Percentiles rank a stretch among this genome's conserved stretches.
These are phyloP conservation scores for Alternaria brassicicola DNA, from an alignment of 2,329 filamentous ascomycete genomes.

Conservation along the genomic window DNA sequence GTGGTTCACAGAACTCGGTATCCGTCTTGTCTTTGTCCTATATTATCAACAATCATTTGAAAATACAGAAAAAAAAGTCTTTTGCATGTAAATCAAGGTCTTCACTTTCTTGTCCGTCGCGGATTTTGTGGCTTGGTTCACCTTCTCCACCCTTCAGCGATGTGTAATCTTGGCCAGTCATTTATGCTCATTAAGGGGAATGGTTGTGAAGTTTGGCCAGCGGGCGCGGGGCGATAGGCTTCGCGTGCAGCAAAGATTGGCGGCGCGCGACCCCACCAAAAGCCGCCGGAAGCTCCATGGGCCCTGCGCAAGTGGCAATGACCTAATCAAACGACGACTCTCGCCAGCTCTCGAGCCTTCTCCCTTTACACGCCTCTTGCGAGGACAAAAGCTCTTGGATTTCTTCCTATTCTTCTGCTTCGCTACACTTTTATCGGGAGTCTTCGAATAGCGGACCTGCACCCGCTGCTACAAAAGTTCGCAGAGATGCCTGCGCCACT, in stretches of 20 bases:
- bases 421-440: not conserved
- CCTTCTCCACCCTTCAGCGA: too few relatives aligned
- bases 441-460: not conserved
- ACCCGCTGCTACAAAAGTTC: not conserved
- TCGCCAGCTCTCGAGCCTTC: slow-evolving; percentile 2
- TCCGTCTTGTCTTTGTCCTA: too few relatives aligned
- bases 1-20: too few relatives aligned
- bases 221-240: not conserved
- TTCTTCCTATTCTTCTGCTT: not conserved
- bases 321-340: slow-evolving; percentile 1
- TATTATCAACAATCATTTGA: too few relatives aligned
- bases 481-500: slow-evolving; percentile 49
- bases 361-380: not conserved
- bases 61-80: too few relatives aligned
- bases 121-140: too few relatives aligned
- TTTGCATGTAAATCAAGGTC: too few relatives aligned
- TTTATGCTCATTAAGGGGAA: not conserved
- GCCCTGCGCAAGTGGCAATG: slow-evolving; percentile 15
- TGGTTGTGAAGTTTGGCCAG: not conserved
- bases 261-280: slow-evolving; percentile 13
- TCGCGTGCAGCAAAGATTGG: slow-evolving; percentile 1
- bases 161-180: too few relatives aligned
- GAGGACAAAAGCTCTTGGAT: not conserved
- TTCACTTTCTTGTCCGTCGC: too few relatives aligned
- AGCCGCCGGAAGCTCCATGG: not conserved